Base-by-base conservation (phyloP, 192 early-diverging fungal species). In the Coemansia asiatica region DNA sequence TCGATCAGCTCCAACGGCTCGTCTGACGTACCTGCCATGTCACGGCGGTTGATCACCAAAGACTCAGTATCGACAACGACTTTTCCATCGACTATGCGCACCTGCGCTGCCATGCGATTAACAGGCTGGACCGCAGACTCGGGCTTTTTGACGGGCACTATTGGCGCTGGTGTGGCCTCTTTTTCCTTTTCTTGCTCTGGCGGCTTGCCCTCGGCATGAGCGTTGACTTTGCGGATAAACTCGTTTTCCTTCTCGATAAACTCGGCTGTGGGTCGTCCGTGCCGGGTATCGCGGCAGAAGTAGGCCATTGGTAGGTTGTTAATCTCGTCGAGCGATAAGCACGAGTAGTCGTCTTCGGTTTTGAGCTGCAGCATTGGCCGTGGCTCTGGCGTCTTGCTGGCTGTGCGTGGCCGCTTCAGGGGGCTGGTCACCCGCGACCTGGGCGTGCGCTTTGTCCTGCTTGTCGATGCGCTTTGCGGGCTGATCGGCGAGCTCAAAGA, bases 31-130 rank as follows among this genome's bases (percentile, higher is more conserved):
- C 60, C 63, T 2, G 66, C 68, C 73, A 80, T 76, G 18, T 73
- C 70, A 57, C 63, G 56, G 8, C 81, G 81, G 60, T 64, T 77
- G 56, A 80, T 56, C 44, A 74, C 66, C 55, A 76, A 66, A 36
- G 76, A 80, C 6, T 74, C 82, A 29, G 71, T 62, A 53, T 83
- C 74, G 27, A 83, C 56, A 6, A 76, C 71, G 19, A 79, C 68
- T 55, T 75, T 64, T 49, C 82, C 82, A 21, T 83, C 68, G 15
- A 79, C 74, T 25, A 83, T 66, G 12, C 77, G 76, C 56, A 83
- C 67, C 57, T 80, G 82, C 13, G 73, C 76, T 0, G 77, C 74
- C 67, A 69, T 64, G 6, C 54, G 56, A 36, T 68, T 82, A 21
- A 64, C 64, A 0, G 64, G 50, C 40, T 54, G 15, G n/a, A 15